Evolutionary conservation across 78 protist genomes (phyloP), one percentile per base, ranked within the genome.

Genomic region (Neovahlkampfia damariscottae): DNA sequence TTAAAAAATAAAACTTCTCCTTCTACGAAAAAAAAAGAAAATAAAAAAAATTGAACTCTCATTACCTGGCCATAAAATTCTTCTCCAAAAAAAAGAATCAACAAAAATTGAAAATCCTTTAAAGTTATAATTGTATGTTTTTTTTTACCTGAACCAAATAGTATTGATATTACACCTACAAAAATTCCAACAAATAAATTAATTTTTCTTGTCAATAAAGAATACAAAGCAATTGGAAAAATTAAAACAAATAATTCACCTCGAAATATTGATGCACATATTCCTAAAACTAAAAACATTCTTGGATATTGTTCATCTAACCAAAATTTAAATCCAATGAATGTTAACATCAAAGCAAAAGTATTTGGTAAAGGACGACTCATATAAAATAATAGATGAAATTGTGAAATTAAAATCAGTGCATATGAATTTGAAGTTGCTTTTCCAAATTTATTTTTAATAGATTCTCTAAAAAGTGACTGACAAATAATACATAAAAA

Each of bases 341-440:
- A 74, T 0, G 87, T 83, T 7, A 83, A 27, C 40, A 38, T 7
- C 35, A 85, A n/a, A 2, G 95, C 98, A 31, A 89, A 92, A 9
- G 89, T 80, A 69, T 94, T 94, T 19, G 96, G 94, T 37, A 94
- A 86, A 30, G 94, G 67, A 30, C 98, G 80, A 7, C 82, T n/a
- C 3, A 76, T 40, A 80, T 94, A 94, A 82, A 88, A 94, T 27
- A 76, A 28, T 5, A 79, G 8, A 72, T 94, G 98, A 74, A 91
- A 90, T 79, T 87, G 92, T 0, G 67, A 10, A 5, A n/a, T 0
- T 0, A 68, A 28, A 6, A 89, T 9, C n/a, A 90, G 62, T 3
- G 32, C 19, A 27, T 86, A 83, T 31, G 62, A 35, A 27, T 30
- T 2, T 4, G 37, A 66, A 3, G 38, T 40, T 4, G 39, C 59